Evolutionary conservation across 2,329 filamentous ascomycete genomes (phyloP), one percentile per base, ranked within the genome.

Genomic region (Botrytis porri): DNA sequence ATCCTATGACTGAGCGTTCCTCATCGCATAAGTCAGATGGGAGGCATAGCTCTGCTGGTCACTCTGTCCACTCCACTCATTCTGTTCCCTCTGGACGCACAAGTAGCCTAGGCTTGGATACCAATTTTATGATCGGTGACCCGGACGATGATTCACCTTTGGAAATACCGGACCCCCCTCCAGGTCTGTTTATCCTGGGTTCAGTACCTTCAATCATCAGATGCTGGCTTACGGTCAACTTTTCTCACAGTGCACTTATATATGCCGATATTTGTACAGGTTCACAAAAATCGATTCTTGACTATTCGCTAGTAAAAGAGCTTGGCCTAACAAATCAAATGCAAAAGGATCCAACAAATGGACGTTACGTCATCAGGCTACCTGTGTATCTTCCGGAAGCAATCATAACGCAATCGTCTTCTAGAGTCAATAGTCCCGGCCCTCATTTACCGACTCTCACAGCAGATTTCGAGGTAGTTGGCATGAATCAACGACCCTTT

Each of bases 11-110:
- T 82, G 96, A 99, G 83, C 90, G 96, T 25, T 93, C 94, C 1
- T 88, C 94, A 25, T 99, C 96, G 18, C 94, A 98, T 85, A 97
- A 97, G 80, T 98, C 96, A 0, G 95, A 99, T 81, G 96, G 96
- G 51, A 88, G 95, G 75, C 94, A 97, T 80, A 98, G 95, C 82
- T 98, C 95, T 14, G 90, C 94, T n/a, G 94, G 94, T 7, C 92
- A 95, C 77, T 96, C 91, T 12, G 88, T 91, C 29, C 90, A 92
- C 75, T 88, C 89, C 1, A 84, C 88, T 77, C 88, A 90, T 81
- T 97, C 94, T 14, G 88, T 90, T 73, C 89, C 90, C 22, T 94
- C 92, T 61, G 93, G 92, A 41, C 89, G 94, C 63, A 94, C 93
- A 70, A 98, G 95, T 82, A 98, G 95, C 82, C 86, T 98, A 75